Conservation (phyloP, 352 stramenopile species). For the Achlya hypogyna region DNA sequence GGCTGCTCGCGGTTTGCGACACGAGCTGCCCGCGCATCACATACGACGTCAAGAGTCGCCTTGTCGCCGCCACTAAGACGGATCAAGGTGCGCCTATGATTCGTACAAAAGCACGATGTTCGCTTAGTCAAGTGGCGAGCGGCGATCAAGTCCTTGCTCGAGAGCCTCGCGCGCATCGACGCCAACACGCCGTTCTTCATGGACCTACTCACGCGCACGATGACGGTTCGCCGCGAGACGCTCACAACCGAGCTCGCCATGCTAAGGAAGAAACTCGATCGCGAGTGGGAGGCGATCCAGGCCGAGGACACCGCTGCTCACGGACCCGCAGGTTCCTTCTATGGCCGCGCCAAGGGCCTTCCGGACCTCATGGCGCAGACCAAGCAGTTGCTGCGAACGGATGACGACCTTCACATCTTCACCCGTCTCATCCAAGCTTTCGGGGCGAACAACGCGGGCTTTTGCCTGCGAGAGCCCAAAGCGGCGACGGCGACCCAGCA, state of each 20-base stretch:
- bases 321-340: neutral
- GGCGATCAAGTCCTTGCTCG: neutral
- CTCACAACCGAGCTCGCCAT: neutral
- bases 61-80: neutral
- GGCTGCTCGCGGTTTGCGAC: neutral
- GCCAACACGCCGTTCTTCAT: slow-evolving; percentile 2
- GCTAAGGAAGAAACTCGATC: neutral
- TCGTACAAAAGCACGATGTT: neutral
- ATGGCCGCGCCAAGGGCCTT: neutral
- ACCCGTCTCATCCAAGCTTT: neutral
- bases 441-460: neutral
- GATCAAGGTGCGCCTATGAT: neutral
- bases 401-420: neutral
- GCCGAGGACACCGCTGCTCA: neutral
- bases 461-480: neutral
- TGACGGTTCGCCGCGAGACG: neutral
- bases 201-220: neutral
- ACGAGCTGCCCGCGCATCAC: neutral
- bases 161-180: neutral
- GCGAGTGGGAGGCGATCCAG: neutral
- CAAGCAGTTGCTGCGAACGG: neutral
- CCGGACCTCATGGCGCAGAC: neutral
- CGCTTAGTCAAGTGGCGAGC: neutral
- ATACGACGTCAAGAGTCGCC: neutral
- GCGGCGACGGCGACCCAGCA: neutral